Evolutionary conservation across 768 basidiomycete species (phyloP), one percentile per base, ranked within the genome.

Genomic region (Trametes villosa): DNA sequence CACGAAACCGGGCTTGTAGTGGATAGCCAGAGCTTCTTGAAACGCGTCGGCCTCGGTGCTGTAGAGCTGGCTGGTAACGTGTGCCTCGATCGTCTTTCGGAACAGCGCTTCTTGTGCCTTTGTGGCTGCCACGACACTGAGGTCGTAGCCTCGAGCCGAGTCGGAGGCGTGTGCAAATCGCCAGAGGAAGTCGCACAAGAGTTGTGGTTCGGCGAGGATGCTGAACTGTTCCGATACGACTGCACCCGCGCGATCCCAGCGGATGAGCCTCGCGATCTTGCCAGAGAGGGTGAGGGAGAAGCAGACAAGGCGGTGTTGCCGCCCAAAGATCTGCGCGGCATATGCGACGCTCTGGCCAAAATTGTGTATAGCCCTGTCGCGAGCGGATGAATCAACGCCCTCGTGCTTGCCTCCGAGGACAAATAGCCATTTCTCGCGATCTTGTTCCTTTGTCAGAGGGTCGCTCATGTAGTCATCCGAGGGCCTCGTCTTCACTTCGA

Each of bases 241-340:
- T 3, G 33, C 38, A 2, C 60, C 60, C 3, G 53, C 33, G 9
- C 60, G 30, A n/a, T 61, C 60, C 60, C 60, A 61, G 9, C 60
- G 60, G 24, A 61, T 20, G 1, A 54, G 41, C 1, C 56, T 33
- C 1, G 46, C 56, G 26, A 5, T 29, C 22, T 18, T 17, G 17
- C 56, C 41, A 18, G 24, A 22, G 24, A 48, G 4, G 17, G 30
- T 17, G 13, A 57, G 26, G 4, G 38, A 47, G 33, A 48, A 57
- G 44, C 41, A 47, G 34, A 36, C 48, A 11, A 36, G 13, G 17
- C 44, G 56, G 15, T 34, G 33, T 22, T 57, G 56, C 17, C 47
- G 20, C 13, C 4, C 17, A 6, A 8, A 31, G 13, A 49, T 49
- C 22, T 34, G n/a, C 8, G 41, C 31, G 8, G 49, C 53, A 40